phyloP scores from a whole-genome alignment of 495 filamentous ascomycete species.

The Penicillium turbatum region DNA sequence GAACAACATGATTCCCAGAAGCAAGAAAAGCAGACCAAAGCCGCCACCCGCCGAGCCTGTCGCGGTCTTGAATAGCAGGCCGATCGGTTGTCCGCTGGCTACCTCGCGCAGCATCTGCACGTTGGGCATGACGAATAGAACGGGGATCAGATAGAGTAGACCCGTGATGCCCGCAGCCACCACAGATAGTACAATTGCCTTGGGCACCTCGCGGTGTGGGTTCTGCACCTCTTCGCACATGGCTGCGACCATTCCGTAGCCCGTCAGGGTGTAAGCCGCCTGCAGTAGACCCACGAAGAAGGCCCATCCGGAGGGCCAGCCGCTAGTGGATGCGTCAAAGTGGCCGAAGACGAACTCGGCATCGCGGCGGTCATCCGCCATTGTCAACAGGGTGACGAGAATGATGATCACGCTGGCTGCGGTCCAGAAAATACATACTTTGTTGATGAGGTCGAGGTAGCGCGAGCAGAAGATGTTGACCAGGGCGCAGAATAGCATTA shows the following conservation, averaged over 20 bases:
- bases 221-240: slow-evolving; percentile 70
- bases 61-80: slow-evolving; percentile 32
- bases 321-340: slow-evolving; percentile 54
- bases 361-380: slow-evolving; percentile 49
- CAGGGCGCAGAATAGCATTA: slow-evolving; percentile 53
- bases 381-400: slow-evolving; percentile 52
- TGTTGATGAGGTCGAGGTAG: slow-evolving; percentile 62
- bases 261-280: slow-evolving; percentile 57
- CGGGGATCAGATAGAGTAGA: slow-evolving; percentile 61
- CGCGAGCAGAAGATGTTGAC: slow-evolving; percentile 56
- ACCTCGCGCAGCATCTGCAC: slow-evolving; percentile 51
- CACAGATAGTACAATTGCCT: slow-evolving; percentile 68
- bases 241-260: slow-evolving; percentile 54
- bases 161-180: slow-evolving; percentile 65
- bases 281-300: slow-evolving; percentile 61
- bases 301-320: slow-evolving; percentile 60
- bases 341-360: slow-evolving; percentile 59
- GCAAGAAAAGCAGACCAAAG: slow-evolving; percentile 67
- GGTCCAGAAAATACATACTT: slow-evolving; percentile 66
- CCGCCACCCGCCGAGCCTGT: slow-evolving; percentile 51
- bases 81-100: slow-evolving; percentile 52
- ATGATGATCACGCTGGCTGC: slow-evolving; percentile 57
- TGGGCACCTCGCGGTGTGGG: slow-evolving; percentile 60
- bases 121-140: slow-evolving; percentile 61
- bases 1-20: slow-evolving; percentile 71